These are phyloP conservation scores for Sindora glabra DNA, from an alignment of 306 rosid species.

Conservation along the genomic window DNA sequence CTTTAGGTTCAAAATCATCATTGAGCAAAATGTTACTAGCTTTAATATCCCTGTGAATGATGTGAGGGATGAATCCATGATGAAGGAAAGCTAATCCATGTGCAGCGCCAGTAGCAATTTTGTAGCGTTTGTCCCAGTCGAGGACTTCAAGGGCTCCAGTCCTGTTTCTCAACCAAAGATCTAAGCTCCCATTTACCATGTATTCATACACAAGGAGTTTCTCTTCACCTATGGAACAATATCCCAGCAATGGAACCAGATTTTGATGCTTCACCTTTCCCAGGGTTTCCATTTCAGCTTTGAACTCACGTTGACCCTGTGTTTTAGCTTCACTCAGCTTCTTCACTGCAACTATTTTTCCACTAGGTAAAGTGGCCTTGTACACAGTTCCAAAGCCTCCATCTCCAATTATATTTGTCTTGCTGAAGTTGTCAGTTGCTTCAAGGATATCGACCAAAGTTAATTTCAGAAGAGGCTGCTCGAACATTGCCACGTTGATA, in stretches of 20 bases:
- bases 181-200: slow-evolving; percentile 94
- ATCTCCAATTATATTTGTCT: slow-evolving; percentile 88
- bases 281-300: slow-evolving; percentile 96
- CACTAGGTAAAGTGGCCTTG: slow-evolving; percentile 76
- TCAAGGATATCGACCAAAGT: slow-evolving; percentile 65
- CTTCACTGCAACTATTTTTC: slow-evolving; percentile 82
- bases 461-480: slow-evolving; percentile 85
- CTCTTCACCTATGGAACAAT: slow-evolving; percentile 87
- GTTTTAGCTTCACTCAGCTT: slow-evolving; percentile 91
- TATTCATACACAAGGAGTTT: slow-evolving; percentile 94
- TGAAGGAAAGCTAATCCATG: slow-evolving; percentile 88
- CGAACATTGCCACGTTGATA: slow-evolving; percentile 87
- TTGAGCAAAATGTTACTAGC: slow-evolving; percentile 89
- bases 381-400: slow-evolving; percentile 98
- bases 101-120: slow-evolving; percentile 69
- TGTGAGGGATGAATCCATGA: slow-evolving; percentile 87
- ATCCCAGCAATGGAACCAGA: slow-evolving; percentile 81
- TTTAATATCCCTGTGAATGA: slow-evolving; percentile 88
- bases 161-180: slow-evolving; percentile 84
- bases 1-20: slow-evolving; percentile 83
- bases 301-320: slow-evolving; percentile 89
- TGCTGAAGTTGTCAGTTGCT: slow-evolving; percentile 97
- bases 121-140: slow-evolving; percentile 75
- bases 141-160: slow-evolving; percentile 79
- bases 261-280: slow-evolving; percentile 95